Evolutionary conservation across 2,329 filamentous ascomycete species (phyloP).

Genomic region (Rutstroemia sp.): DNA sequence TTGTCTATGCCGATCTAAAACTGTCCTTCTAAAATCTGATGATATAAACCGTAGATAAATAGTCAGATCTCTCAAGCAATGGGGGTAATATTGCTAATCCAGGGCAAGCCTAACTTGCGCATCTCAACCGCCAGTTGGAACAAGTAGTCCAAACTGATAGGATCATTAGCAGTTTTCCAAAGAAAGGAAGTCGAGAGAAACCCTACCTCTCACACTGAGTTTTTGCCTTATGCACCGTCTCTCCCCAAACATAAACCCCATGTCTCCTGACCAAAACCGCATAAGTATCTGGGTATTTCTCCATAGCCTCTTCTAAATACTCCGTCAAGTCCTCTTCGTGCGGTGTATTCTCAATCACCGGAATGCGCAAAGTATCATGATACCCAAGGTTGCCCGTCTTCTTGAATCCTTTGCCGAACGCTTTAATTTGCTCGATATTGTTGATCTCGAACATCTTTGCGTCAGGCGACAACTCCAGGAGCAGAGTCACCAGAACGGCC

Average conservation of each 20-base stretch:
- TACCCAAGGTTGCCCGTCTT: constrained; percentile 85
- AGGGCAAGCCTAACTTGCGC: constrained; percentile 76
- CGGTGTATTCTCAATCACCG: constrained; percentile 97
- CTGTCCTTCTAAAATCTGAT: too few species aligned
- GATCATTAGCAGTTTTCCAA: constrained; percentile 16
- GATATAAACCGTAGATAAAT: too few species aligned
- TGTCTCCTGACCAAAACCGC: constrained; percentile 88
- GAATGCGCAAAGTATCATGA: constrained; percentile 83
- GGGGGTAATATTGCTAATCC: constrained; percentile 43
- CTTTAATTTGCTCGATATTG: constrained; percentile 98
- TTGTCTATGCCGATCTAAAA: too few species aligned
- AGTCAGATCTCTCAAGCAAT: background rate
- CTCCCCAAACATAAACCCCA: constrained; percentile 97
- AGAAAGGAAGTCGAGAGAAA: background rate
- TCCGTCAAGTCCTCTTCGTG: constrained; percentile 94
- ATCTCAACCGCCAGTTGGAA: constrained; percentile 97
- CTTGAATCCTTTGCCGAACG: constrained; percentile 59
- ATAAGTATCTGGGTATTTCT: constrained; percentile 83
- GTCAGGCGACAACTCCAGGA: constrained; percentile 59
- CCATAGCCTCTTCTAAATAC: constrained; percentile 84
- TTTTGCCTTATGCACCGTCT: constrained; percentile 94
- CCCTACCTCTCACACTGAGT: constrained; percentile 85
- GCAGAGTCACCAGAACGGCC: constrained; percentile 88
- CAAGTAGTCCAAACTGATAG: constrained; percentile 74
- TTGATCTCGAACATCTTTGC: constrained; percentile 77